Evolutionary conservation across 176 grass and related monocot species (phyloP), one percentile per base, ranked within the genome.

Genomic region (Musa troglodytarum): DNA sequence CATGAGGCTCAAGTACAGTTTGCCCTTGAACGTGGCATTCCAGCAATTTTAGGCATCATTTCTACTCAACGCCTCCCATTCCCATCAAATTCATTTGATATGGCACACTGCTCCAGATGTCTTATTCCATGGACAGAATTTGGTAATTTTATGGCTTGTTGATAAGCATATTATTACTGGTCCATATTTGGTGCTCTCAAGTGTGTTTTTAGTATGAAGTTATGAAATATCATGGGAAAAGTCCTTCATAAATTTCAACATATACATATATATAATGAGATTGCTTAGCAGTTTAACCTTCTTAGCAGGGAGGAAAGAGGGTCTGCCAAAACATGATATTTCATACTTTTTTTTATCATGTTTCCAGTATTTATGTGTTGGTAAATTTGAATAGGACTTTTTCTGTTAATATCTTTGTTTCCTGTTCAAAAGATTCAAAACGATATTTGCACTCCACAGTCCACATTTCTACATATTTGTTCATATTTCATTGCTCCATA

Each of bases 1-100:
- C 93, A 96, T 81, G 93, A 96, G 90, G 93, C 93, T 9, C 93
- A 96, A 87, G 90, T 96, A 58, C 93, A 96, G 87, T 96, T 96
- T 87, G 93, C 93, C 75, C 93, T 96, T 2, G 93, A 96, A 78
- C 87, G 93, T 55, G 93, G 93, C 19, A 92, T 96, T 85, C 93
- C 93, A n/a, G 90, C 90, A 77, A 85, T 96, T 85, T 82, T 92
- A 50, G 93, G 89, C 57, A 92, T 96, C 84, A 96, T 96, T 51
- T 92, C 90, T 80, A 90, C 93, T 52, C 93, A 96, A 82, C 89
- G 93, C 50, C 81, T 96, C 20, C 93, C 89, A 13, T 88, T 96
- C 78, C 93, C 93, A 0, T 85, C 89, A 2, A 68, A 74, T 53
- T 84, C 89, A 22, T 92, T 96, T 79, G 92, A 96, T 85, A 89